phyloP scores from a whole-genome alignment of 2,329 filamentous ascomycete species.

The Boeremia lycopersici region DNA sequence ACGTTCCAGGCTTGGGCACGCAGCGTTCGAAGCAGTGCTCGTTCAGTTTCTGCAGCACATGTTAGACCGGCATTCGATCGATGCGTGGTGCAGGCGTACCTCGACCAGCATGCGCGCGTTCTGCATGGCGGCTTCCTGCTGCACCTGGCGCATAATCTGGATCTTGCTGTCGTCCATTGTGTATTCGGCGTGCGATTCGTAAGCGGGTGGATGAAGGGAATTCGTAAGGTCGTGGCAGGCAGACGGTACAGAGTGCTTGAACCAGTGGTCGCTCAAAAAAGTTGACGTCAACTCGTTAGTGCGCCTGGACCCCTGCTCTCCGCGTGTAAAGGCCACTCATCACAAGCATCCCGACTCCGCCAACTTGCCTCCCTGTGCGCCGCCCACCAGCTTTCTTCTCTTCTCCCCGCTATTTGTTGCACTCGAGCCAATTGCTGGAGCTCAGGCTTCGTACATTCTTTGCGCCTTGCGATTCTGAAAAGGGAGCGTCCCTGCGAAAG shows the following conservation, averaged over 20 bases:
- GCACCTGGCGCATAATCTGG: slow-evolving; percentile 58
- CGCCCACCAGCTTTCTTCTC: slow-evolving; percentile 32
- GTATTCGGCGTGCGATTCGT: not conserved
- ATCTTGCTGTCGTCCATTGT: slow-evolving; percentile 43
- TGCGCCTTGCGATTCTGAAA: slow-evolving; percentile 11
- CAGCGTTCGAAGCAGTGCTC: slow-evolving; percentile 63
- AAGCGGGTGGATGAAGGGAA: not conserved
- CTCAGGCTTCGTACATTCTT: slow-evolving; percentile 38
- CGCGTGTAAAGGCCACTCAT: slow-evolving; percentile 44
- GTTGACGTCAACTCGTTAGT: slow-evolving; percentile 39
- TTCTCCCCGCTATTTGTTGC: slow-evolving; percentile 26
- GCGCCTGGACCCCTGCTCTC: slow-evolving; percentile 26
- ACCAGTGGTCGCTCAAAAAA: slow-evolving; percentile 20
- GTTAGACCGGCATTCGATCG: not conserved
- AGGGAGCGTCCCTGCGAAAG: not conserved
- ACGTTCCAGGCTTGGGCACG: slow-evolving; percentile 58
- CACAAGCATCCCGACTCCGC: slow-evolving; percentile 22
- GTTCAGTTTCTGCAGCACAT: slow-evolving; percentile 56
- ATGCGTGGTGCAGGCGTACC: slow-evolving; percentile 30
- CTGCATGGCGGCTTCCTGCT: slow-evolving; percentile 58
- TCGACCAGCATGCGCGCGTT: slow-evolving; percentile 60
- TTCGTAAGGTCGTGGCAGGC: not conserved
- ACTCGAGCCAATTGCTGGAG: slow-evolving; percentile 30
- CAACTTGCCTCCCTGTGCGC: slow-evolving; percentile 32
- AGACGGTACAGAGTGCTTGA: not conserved